Evolutionary conservation across 331 rosid species (phyloP).

Genomic region (Phaseolus coccineus): DNA sequence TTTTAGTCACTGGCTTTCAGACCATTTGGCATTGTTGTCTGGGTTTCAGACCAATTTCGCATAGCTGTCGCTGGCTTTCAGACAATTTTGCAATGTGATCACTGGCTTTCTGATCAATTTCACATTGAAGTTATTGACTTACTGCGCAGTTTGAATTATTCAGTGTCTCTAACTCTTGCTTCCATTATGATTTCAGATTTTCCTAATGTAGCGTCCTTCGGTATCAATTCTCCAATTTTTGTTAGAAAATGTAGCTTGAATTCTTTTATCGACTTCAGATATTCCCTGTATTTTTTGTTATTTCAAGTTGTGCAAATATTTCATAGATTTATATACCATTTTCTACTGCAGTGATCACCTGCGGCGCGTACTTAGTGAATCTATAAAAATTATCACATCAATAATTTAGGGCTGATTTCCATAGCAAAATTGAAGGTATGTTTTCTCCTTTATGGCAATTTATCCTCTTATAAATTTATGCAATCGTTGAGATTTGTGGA

Average conservation of each 20-base stretch:
- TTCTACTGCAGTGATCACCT: not conserved
- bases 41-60: too few species aligned
- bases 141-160: too few species aligned
- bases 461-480: not conserved
- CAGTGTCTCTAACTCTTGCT: too few species aligned
- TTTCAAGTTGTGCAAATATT: not conserved
- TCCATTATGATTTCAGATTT: too few species aligned
- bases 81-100: too few species aligned
- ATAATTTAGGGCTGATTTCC: conserved; percentile 20
- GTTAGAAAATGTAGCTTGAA: conserved; percentile 9
- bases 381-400: not conserved
- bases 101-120: too few species aligned
- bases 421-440: not conserved
- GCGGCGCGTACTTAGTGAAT: not conserved
- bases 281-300: not conserved
- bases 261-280: not conserved
- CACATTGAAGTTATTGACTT: too few species aligned
- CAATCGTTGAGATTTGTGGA: not conserved
- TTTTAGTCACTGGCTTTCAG: too few species aligned
- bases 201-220: not conserved
- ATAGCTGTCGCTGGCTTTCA: too few species aligned
- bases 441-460: not conserved
- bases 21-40: too few species aligned
- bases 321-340: conserved; percentile 1
- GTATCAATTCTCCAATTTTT: conserved; percentile 15